A percentile compares a stretch with the other conserved stretches of the same genome.
Evolutionary conservation across 805 yeast species (phyloP).

Genomic region (Kuraishia capsulata): DNA sequence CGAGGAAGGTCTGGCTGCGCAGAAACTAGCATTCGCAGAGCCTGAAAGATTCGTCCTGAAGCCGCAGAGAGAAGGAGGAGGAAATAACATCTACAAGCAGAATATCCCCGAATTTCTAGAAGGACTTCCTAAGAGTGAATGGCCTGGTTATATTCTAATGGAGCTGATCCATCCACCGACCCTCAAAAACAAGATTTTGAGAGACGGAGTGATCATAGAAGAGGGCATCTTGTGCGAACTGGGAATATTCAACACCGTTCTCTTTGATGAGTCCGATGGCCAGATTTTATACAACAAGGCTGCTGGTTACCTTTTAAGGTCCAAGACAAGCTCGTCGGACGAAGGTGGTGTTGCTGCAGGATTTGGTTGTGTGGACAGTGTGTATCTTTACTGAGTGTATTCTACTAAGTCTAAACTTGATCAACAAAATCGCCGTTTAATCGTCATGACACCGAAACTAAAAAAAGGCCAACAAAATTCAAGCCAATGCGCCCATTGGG

Average conservation of each 20-base stretch:
- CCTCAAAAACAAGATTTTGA: slow-evolving; percentile 57
- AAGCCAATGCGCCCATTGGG: slow-evolving; percentile 72
- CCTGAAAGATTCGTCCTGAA: slow-evolving; percentile 78
- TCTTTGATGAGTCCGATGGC: slow-evolving; percentile 62
- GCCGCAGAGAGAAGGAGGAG: slow-evolving; percentile 99
- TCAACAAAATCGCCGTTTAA: not conserved
- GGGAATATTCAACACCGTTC: slow-evolving; percentile 79
- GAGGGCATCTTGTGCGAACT: slow-evolving; percentile 84
- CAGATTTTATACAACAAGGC: slow-evolving; percentile 51
- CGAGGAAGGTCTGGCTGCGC: slow-evolving; percentile 51
- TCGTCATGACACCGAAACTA: no score
- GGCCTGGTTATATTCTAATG: slow-evolving; percentile 93
- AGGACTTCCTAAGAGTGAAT: slow-evolving; percentile 51
- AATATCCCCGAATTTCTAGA: slow-evolving; percentile 72
- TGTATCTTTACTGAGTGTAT: slow-evolving; percentile 47
- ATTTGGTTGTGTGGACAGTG: slow-evolving; percentile 90
- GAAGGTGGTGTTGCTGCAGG: slow-evolving; percentile 99
- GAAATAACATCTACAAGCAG: slow-evolving; percentile 83
- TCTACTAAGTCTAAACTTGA: not conserved
- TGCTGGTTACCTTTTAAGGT: slow-evolving; percentile 82
- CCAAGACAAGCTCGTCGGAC: slow-evolving; percentile 77
- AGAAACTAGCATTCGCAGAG: slow-evolving; percentile 50
- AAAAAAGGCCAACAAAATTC: no score
- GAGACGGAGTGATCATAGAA: slow-evolving; percentile 50
- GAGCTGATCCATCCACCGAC: slow-evolving; percentile 79